phyloP scores from a whole-genome alignment of 768 basidiomycete species.

The Dendrothele bispora region DNA sequence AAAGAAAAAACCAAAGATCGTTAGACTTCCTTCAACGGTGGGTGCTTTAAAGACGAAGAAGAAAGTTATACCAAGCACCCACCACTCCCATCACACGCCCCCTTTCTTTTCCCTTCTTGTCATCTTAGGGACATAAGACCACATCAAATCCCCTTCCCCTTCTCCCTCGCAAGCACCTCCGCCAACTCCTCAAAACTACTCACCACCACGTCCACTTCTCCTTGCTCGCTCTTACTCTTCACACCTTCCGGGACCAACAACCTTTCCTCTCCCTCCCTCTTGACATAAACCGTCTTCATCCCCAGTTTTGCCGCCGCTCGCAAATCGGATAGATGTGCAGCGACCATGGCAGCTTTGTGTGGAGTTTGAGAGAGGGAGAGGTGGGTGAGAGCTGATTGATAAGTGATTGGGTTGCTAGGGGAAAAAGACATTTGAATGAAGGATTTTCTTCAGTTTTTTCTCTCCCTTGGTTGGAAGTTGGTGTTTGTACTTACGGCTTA shows the following conservation, averaged over 20 bases:
- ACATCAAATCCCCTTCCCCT: too few species aligned
- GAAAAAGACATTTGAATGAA: neutral
- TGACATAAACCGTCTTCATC: conserved; percentile 60
- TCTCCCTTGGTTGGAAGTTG: too few species aligned
- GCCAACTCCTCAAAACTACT: conserved; percentile 53
- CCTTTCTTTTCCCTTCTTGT: too few species aligned
- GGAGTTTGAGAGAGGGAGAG: conserved; percentile 44
- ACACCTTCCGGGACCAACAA: conserved; percentile 26
- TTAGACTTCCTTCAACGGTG: too few species aligned
- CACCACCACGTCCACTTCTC: conserved; percentile 59
- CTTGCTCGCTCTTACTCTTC: conserved; percentile 51
- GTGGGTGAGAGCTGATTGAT: conserved; percentile 48
- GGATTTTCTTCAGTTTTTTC: too few species aligned
- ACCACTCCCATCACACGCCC: too few species aligned
- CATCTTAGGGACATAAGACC: too few species aligned
- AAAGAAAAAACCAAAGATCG: too few species aligned
- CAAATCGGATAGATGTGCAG: conserved; percentile 60
- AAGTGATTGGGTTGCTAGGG: conserved; percentile 49
- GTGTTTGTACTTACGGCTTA: conserved; percentile 65
- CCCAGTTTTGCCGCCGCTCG: conserved; percentile 51
- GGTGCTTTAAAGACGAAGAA: too few species aligned
- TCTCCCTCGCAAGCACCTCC: conserved; percentile 6
- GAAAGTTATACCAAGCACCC: too few species aligned
- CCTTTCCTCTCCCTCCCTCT: conserved; percentile 46
- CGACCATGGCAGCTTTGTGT: conserved; percentile 59